Percentiles rank a stretch among this genome's conserved stretches.
phyloP scores from a whole-genome alignment of 2,329 filamentous ascomycete species.

The Aspergillus puulaauensis region DNA sequence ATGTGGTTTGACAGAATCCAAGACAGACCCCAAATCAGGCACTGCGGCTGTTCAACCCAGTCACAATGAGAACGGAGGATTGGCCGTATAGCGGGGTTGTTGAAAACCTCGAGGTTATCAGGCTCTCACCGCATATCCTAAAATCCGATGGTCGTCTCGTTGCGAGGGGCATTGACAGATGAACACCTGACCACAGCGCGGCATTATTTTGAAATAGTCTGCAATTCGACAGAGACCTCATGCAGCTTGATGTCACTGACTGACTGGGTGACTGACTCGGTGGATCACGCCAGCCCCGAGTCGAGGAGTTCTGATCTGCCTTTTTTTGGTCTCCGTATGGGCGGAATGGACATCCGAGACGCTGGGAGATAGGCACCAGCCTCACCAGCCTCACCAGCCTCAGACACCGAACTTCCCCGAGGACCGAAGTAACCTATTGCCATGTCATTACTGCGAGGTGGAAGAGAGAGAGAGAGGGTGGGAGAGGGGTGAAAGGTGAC shows the following conservation, averaged over 20 bases:
- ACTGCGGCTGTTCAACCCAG: neutral
- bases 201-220: neutral
- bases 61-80: neutral
- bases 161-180: neutral
- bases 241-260: slow-evolving; percentile 24
- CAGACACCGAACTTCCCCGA: no score
- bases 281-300: neutral
- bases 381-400: neutral
- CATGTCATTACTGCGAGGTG: no score
- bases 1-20: neutral
- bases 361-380: neutral
- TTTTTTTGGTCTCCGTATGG: neutral
- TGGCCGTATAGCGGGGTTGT: neutral
- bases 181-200: slow-evolving; percentile 1
- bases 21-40: neutral
- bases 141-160: neutral
- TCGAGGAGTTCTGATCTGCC: neutral
- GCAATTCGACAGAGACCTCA: slow-evolving; percentile 1
- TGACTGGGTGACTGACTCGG: neutral
- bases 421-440: no score
- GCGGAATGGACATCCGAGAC: neutral
- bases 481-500: neutral
- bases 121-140: neutral
- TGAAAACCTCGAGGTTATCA: neutral
- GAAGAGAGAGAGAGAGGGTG: neutral